Evolutionary conservation across 2,329 filamentous ascomycete genomes (phyloP).

Genomic region (Plectosphaerella cucumerina): DNA sequence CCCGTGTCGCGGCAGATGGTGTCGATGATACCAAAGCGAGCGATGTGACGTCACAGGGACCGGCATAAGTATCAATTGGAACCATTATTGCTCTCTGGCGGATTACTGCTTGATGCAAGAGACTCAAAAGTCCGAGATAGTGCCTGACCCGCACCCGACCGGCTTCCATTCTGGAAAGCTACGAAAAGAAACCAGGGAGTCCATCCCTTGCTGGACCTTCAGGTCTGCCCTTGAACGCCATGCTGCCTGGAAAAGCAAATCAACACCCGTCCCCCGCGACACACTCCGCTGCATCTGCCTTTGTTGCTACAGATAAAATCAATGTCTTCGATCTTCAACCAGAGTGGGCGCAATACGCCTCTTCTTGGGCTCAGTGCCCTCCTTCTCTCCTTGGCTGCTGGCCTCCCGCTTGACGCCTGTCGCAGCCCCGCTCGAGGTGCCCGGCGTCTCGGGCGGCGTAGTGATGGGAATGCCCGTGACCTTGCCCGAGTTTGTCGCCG

Average conservation of each 20-base stretch:
- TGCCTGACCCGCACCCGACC: too few species aligned
- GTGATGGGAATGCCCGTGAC: slow-evolving; percentile 67
- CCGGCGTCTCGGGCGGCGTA: slow-evolving; percentile 87
- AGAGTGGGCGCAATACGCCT: slow-evolving; percentile 66
- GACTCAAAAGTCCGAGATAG: too few species aligned
- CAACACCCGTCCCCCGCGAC: background rate
- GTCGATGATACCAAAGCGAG: too few species aligned
- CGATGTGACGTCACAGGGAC: too few species aligned
- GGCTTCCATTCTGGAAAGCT: background rate
- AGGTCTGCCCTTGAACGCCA: background rate
- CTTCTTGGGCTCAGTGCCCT: slow-evolving; percentile 58
- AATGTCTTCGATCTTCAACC: slow-evolving; percentile 28
- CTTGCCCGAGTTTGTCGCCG: slow-evolving; percentile 66
- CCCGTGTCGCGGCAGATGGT: too few species aligned
- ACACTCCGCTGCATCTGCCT: too few species aligned
- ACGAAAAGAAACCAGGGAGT: background rate
- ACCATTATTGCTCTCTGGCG: too few species aligned
- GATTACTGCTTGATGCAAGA: too few species aligned
- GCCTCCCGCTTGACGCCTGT: slow-evolving; percentile 52
- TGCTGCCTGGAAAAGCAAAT: background rate
- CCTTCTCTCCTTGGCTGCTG: slow-evolving; percentile 47
- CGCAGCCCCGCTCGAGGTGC: slow-evolving; percentile 27
- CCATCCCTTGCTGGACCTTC: background rate
- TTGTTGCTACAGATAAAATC: too few species aligned
- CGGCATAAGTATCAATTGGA: too few species aligned